Conservation (phyloP, 768 basidiomycete species). For the Collybia nuda region DNA sequence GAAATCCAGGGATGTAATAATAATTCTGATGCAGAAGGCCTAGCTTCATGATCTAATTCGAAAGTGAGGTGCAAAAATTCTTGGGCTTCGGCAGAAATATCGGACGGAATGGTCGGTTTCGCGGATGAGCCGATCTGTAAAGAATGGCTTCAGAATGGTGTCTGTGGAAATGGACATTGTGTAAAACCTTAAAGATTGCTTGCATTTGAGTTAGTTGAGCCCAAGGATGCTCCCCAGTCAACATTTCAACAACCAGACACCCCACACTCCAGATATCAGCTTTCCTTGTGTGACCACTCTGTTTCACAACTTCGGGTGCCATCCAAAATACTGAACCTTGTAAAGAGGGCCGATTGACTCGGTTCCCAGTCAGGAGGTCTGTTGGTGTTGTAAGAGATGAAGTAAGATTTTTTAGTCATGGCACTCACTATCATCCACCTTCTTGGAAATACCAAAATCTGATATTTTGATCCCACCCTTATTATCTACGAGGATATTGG, state of each 20-base stretch:
- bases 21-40: slow-evolving; percentile 78
- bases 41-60: slow-evolving; percentile 75
- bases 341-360: slow-evolving; percentile 85
- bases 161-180: background rate
- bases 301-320: slow-evolving; percentile 98
- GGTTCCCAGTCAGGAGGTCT: slow-evolving; percentile 57
- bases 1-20: slow-evolving; percentile 74
- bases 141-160: background rate
- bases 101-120: slow-evolving; percentile 84
- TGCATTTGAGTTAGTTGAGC: slow-evolving; percentile 98
- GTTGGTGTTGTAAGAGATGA: background rate
- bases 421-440: slow-evolving; percentile 89
- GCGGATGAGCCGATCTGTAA: slow-evolving; percentile 87
- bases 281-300: slow-evolving; percentile 87
- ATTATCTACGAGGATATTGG: slow-evolving; percentile 97
- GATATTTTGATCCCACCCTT: slow-evolving; percentile 98
- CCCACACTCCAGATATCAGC: slow-evolving; percentile 98
- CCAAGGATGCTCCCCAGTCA: slow-evolving; percentile 95
- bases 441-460: slow-evolving; percentile 96
- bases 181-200: slow-evolving; percentile 89
- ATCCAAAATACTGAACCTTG: slow-evolving; percentile 99
- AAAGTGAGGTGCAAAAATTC: slow-evolving; percentile 87
- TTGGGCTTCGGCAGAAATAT: slow-evolving; percentile 87
- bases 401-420: background rate
- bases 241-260: slow-evolving; percentile 94